Percentiles rank a stretch among this genome's conserved stretches.
Conservation (phyloP, 2,329 filamentous ascomycete genomes). For the Chrysoporthe cubensis region DNA sequence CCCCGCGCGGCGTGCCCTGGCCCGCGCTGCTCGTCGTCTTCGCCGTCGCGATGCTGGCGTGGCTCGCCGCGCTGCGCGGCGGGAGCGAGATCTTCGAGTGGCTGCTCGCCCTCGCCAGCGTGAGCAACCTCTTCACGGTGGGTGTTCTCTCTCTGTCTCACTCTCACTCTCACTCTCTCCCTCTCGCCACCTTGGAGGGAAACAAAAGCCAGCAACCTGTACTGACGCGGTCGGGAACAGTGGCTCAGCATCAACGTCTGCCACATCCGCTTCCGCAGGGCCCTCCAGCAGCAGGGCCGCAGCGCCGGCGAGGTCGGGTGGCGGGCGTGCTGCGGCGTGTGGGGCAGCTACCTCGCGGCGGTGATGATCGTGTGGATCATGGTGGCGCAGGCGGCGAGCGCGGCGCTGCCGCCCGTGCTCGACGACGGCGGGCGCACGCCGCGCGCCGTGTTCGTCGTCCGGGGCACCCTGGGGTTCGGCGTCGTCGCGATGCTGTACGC, state of each 20-base stretch:
- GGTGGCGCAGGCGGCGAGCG: slow-evolving; percentile 37
- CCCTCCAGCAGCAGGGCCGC: slow-evolving; percentile 44
- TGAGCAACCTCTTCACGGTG: slow-evolving; percentile 49
- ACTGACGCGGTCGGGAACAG: background rate
- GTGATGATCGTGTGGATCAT: slow-evolving; percentile 38
- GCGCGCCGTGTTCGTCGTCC: slow-evolving; percentile 21
- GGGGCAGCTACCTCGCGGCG: slow-evolving; percentile 34
- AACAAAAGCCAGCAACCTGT: background rate
- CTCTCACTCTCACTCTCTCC: too few species aligned
- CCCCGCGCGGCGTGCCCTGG: slow-evolving; percentile 34
- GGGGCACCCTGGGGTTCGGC: slow-evolving; percentile 18
- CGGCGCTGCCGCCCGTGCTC: slow-evolving; percentile 31
- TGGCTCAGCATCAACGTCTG: slow-evolving; percentile 52
- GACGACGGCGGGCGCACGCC: slow-evolving; percentile 17
- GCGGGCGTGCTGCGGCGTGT: slow-evolving; percentile 37
- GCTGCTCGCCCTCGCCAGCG: slow-evolving; percentile 55
- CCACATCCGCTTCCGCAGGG: slow-evolving; percentile 50
- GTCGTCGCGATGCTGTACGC: slow-evolving; percentile 14
- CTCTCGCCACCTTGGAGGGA: too few species aligned
- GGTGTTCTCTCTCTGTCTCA: background rate
- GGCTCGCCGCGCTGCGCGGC: slow-evolving; percentile 44
- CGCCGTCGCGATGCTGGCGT: slow-evolving; percentile 46
- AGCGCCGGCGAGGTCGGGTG: slow-evolving; percentile 40
- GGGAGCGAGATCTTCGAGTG: slow-evolving; percentile 48
- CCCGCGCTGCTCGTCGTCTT: slow-evolving; percentile 36